Base-by-base conservation (phyloP, 352 stramenopile species). In the Phytophthora ohioensis region DNA sequence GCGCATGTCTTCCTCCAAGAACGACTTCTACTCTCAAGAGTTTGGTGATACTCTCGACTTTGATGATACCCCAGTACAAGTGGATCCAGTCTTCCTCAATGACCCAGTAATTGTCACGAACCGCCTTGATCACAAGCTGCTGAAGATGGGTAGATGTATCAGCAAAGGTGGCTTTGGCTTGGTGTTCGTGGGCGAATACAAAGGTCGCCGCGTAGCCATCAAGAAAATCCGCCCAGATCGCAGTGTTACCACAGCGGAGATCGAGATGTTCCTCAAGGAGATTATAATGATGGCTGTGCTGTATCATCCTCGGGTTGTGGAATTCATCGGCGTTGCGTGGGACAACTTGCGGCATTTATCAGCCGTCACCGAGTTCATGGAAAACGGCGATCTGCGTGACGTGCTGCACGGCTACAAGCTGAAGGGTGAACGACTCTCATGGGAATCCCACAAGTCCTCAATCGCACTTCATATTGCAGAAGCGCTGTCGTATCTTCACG, bases 351-450 rank as follows among this genome's bases (percentile, higher is more conserved):
- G 57, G 13, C 65, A 89, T 53, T 34, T 90, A 0, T 83, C 75
- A 53, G 72, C 67, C 13, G 66, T 90, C n/a, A 87, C 73, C 9
- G 82, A 91, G 60, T 82, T 81, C 38, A 88, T 91, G 82, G 80
- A 88, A 17, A 68, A 72, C 17, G 82, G 82, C 2, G 81, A 91
- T 67, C 38, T 91, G 8, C 78, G 80, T 38, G 75, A 84, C 4
- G 76, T 91, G 4, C 61, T 88, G 8, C 63, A 78, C 34, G 56
- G 64, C 8, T 79, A 76, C 53, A 85, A 85, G 51, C 36, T 69
- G 6, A 71, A 69, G 10, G 71, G 73, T n/a, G 58, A 73, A 30
- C 65, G 53, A 10, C 68, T 82, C 11, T 79, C 68, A 2, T 88
- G 75, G 78, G 71, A 75, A 15, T 72, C 73, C 5, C 61, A 87